phyloP scores from a whole-genome alignment of 352 stramenopile genomes.

The Thalassiosira tumida region DNA sequence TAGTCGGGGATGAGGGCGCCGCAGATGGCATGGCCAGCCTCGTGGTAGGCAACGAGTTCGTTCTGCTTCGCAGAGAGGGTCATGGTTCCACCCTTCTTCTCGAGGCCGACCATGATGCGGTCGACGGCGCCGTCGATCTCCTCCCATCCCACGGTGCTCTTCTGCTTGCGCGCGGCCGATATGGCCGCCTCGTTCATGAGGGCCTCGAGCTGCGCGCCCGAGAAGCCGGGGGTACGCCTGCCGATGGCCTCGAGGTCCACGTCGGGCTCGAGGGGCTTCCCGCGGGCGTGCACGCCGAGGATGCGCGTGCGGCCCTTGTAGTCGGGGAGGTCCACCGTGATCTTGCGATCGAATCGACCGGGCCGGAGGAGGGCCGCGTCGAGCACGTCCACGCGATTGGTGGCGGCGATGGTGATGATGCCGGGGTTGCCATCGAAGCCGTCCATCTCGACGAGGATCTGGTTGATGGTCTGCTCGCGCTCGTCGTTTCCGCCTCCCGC shows the following conservation, averaged over 20 bases:
- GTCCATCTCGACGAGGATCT: conserved; percentile 90
- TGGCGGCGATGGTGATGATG: conserved; percentile 98
- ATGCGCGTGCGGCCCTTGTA: conserved; percentile 95
- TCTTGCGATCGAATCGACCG: conserved; percentile 98
- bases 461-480: conserved; percentile 96
- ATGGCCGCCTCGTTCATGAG: conserved; percentile 99
- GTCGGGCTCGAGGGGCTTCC: conserved; percentile 93
- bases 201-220: conserved; percentile 97
- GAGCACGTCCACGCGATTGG: conserved; percentile 97
- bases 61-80: conserved; percentile 85
- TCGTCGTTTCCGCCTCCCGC: conserved; percentile 92
- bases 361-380: conserved; percentile 96
- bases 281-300: conserved; percentile 94
- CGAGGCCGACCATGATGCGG: conserved; percentile 92
- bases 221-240: conserved; percentile 95
- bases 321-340: conserved; percentile 97
- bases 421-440: conserved; percentile 75
- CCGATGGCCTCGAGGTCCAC: conserved; percentile 96
- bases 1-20: conserved; percentile 91
- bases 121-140: conserved; percentile 92
- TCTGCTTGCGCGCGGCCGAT: conserved; percentile 91
- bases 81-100: conserved; percentile 90
- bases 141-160: conserved; percentile 92
- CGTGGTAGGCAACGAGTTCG: conserved; percentile 92
- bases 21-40: conserved; percentile 91